Base-by-base conservation (phyloP, 169 alveolate genomes). In the Cryptosporidium canis region DNA sequence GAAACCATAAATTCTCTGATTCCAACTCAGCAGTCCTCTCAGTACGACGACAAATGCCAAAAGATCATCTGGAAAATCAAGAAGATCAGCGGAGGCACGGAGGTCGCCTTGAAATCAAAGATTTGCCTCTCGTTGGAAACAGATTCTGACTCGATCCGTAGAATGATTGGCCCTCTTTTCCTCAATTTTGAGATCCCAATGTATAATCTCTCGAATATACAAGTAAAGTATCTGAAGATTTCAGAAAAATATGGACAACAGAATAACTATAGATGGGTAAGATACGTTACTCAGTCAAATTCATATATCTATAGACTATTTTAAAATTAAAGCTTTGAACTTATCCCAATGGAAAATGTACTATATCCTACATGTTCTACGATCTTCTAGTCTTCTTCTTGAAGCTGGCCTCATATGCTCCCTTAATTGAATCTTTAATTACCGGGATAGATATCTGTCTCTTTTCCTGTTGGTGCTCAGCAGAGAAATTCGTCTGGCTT, bases 261-360 rank as follows among this genome's bases (percentile, higher is more conserved):
- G 61, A 96, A 93, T 85, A 97, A 98, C n/a, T 95, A 93, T 82
- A 93, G 99, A 83, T 97, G 99, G 99, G 99, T 97, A 7, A 94
- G 99, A 55, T 96, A 96, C 91, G 96, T 97, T 21, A 96, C 99
- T 48, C 96, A 96, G 83, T 92, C 97, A 5, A 94, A 96, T 41
- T 95, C 98, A 4, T 97, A 96, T 94, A 96, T 97, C 7, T 94
- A 96, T 72, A 90, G 99, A 83, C 64, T 65, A 21, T 83, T 67
- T 43, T 48, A 63, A 21, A 56, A 5, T 51, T 21, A 51, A 21
- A 33, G 35, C 24, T 16, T 21, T 24, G n/a, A 43, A 64, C 44
- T 43, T 3, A 37, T 14, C 16, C 16, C 27, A n/a, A n/a, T 45
- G 61, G 27, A 64, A n/a, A 21, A 21, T 12, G 27, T 27, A 21